Evolutionary conservation across 176 grass and related monocot species (phyloP).

Genomic region (Thinopyrum elongatum): DNA sequence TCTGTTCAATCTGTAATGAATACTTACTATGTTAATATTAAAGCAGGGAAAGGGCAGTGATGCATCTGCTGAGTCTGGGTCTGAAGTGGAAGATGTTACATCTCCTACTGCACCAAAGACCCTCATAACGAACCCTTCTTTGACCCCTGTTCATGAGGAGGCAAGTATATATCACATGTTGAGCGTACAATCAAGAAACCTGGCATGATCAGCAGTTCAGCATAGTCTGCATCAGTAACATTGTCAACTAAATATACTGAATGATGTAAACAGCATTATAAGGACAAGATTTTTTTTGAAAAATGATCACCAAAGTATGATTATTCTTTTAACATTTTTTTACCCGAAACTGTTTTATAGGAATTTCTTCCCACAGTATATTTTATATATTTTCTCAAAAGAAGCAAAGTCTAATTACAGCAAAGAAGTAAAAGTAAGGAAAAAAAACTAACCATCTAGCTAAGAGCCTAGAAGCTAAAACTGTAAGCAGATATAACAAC

Average conservation of each 20-base stretch:
- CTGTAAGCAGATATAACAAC: no score
- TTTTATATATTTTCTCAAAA: no score
- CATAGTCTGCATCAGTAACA: not conserved
- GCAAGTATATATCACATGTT: constrained; percentile 40
- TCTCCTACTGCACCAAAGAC: constrained; percentile 58
- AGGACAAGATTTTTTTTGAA: not conserved
- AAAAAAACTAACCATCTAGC: no score
- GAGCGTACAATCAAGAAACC: not conserved
- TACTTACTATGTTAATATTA: constrained; percentile 31
- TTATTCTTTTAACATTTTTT: not conserved
- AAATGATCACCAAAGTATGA: constrained; percentile 1
- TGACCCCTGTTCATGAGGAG: constrained; percentile 90
- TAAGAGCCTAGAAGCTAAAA: no score
- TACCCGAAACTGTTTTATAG: no score
- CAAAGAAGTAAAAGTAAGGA: no score
- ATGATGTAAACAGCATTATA: not conserved
- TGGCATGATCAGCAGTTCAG: not conserved
- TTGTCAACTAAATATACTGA: not conserved
- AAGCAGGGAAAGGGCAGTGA: constrained; percentile 92
- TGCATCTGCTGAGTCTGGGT: constrained; percentile 85
- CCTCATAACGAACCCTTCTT: constrained; percentile 40
- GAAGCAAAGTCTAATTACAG: no score
- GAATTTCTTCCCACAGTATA: no score
- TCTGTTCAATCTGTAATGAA: constrained; percentile 10
- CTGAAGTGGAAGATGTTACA: constrained; percentile 72